Conservation (phyloP, 23 red algal genomes). For the Gracilaria domingensis region DNA sequence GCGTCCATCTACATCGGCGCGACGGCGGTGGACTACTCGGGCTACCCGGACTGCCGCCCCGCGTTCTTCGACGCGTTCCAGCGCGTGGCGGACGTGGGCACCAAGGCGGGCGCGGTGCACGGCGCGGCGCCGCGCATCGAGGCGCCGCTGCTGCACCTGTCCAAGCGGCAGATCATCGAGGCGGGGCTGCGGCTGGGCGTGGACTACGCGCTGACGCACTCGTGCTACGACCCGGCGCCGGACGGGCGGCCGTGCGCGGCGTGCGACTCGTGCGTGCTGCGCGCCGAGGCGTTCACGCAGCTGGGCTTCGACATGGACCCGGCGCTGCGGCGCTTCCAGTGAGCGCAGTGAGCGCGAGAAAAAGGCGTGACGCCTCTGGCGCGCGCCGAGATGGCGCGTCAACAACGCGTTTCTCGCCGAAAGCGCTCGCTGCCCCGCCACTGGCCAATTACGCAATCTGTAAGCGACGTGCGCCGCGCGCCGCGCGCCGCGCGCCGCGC, state of each 20-base stretch:
- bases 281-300: conserved; percentile 80
- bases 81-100: conserved; percentile 73
- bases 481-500: not conserved
- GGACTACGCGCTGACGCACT: conserved; percentile 87
- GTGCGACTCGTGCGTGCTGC: conserved; percentile 88
- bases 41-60: conserved; percentile 95
- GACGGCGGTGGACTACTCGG: conserved; percentile 92
- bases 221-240: conserved; percentile 89
- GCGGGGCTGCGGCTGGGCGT: conserved; percentile 78
- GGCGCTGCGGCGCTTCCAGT: conserved; percentile 54
- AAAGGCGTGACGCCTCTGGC: too few relatives aligned
- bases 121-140: conserved; percentile 58
- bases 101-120: conserved; percentile 57
- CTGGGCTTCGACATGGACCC: conserved; percentile 80
- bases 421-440: conserved; percentile 6
- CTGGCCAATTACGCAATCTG: not conserved
- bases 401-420: not conserved
- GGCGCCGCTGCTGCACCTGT: conserved; percentile 80
- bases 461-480: not conserved
- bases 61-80: conserved; percentile 83
- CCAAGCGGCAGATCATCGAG: conserved; percentile 84
- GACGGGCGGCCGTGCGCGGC: conserved; percentile 72
- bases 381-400: not conserved
- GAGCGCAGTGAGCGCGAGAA: not conserved
- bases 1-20: conserved; percentile 91